A percentile compares a stretch with the other conserved stretches of the same genome.
Conservation (phyloP, 495 filamentous ascomycete genomes). For the Aspergillus campestris region DNA sequence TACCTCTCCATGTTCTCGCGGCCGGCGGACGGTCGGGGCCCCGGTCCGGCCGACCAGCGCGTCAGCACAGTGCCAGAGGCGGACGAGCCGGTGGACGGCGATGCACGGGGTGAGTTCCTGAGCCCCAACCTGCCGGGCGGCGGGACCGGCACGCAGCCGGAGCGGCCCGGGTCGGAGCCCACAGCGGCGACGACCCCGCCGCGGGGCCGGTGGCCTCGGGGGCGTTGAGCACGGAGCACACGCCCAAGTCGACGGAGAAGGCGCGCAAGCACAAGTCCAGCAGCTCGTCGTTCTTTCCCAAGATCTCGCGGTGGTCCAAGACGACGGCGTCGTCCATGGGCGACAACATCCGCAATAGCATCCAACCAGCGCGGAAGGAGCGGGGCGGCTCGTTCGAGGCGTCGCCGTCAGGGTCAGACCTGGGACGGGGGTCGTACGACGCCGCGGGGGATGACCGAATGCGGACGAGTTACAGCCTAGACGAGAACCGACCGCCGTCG, state of each 20-base stretch:
- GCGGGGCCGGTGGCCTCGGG: conserved; percentile 47
- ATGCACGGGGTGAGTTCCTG: conserved; percentile 46
- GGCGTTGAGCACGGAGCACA: conserved; percentile 63
- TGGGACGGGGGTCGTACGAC: conserved; percentile 50
- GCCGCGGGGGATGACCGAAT: conserved; percentile 62
- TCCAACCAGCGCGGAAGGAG: conserved; percentile 39
- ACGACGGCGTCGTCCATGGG: conserved; percentile 79
- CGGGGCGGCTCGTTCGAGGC: conserved; percentile 43
- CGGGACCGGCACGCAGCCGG: conserved; percentile 22
- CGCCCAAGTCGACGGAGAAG: conserved; percentile 65
- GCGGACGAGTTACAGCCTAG: conserved; percentile 54
- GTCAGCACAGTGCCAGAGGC: conserved; percentile 84
- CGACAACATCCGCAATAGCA: conserved; percentile 45
- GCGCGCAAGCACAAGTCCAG: conserved; percentile 85
- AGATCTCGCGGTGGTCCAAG: conserved; percentile 95
- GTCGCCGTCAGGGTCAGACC: conserved; percentile 65
- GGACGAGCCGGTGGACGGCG: conserved; percentile 58
- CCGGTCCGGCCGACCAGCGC: conserved; percentile 50
- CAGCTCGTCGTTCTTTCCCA: conserved; percentile 82
- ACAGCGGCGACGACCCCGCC: conserved; percentile 67
- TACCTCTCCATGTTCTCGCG: conserved; percentile 63
- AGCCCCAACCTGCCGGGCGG: conserved; percentile 29
- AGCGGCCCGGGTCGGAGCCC: conserved; percentile 45
- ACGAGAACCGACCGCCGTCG: conserved; percentile 49
- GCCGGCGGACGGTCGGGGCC: conserved; percentile 49